These are phyloP conservation scores for Backusella mclennaniae DNA, from an alignment of 192 early-diverging fungal genomes.

Conservation along the genomic window DNA sequence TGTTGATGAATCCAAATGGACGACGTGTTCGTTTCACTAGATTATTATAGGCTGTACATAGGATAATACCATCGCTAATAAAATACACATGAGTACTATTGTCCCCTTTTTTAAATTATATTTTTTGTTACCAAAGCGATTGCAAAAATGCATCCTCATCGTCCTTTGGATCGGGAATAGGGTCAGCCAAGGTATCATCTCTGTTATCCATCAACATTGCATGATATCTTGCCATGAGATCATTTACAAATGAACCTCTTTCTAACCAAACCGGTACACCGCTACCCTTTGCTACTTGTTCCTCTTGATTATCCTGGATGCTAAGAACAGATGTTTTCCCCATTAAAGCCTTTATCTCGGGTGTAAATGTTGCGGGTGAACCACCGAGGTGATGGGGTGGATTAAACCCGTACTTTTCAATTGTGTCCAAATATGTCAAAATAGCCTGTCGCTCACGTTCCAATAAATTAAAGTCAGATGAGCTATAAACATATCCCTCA, in stretches of 20 bases:
- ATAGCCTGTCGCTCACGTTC: constrained; percentile 46
- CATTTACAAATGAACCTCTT: constrained; percentile 24
- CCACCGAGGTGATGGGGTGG: constrained; percentile 40
- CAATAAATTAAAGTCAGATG: constrained; percentile 40
- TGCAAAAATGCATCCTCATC: constrained; percentile 47
- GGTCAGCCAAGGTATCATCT: background rate
- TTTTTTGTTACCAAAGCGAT: constrained; percentile 37
- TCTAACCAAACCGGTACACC: constrained; percentile 34
- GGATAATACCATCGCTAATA: constrained; percentile 42
- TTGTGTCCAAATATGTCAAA: constrained; percentile 42
- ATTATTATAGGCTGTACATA: constrained; percentile 52
- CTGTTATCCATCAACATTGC: constrained; percentile 45
- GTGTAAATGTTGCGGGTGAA: constrained; percentile 26
- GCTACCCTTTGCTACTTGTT: background rate
- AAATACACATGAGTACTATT: background rate
- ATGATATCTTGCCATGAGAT: constrained; percentile 46
- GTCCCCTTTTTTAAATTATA: too few species aligned
- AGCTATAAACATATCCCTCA: constrained; percentile 50
- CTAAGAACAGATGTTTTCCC: constrained; percentile 25
- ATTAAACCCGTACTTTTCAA: constrained; percentile 46
- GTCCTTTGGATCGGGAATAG: constrained; percentile 28
- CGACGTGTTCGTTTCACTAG: constrained; percentile 50
- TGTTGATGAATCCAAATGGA: constrained; percentile 58
- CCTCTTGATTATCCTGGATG: background rate
- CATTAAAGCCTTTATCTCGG: constrained; percentile 34